Percentiles rank a stretch among this genome's conserved stretches.
These are phyloP conservation scores for Paracoccidioides brasiliensis DNA, from an alignment of 2,329 filamentous ascomycete genomes.

Conservation along the genomic window DNA sequence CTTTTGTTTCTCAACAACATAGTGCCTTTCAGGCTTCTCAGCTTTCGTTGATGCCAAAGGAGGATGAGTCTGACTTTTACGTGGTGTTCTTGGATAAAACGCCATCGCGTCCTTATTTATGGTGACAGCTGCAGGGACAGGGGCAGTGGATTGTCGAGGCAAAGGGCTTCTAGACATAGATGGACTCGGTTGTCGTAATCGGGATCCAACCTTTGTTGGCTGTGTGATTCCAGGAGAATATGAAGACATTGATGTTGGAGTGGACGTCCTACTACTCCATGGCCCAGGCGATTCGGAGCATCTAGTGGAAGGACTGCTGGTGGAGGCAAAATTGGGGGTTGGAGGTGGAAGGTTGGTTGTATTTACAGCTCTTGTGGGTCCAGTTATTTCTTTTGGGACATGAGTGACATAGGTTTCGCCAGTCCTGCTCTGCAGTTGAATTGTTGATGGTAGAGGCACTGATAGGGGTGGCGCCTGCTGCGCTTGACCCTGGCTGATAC, in stretches of 20 bases:
- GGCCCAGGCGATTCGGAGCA: slow-evolving; percentile 35
- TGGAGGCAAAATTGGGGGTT: slow-evolving; percentile 25
- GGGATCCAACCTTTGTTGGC: slow-evolving; percentile 25
- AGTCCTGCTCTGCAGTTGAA: slow-evolving; percentile 9
- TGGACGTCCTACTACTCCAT: slow-evolving; percentile 35
- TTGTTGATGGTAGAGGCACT: slow-evolving; percentile 9
- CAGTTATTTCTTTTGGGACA: slow-evolving; percentile 25
- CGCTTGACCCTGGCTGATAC: neutral
- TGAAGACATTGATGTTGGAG: slow-evolving; percentile 38
- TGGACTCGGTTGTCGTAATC: slow-evolving; percentile 24
- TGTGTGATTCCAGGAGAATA: slow-evolving; percentile 35
- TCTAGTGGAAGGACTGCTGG: slow-evolving; percentile 34
- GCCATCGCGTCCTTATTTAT: neutral
- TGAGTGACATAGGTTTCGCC: slow-evolving; percentile 12
- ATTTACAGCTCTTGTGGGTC: slow-evolving; percentile 24
- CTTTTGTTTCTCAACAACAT: neutral
- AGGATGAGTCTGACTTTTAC: slow-evolving; percentile 3
- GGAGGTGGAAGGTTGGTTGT: slow-evolving; percentile 26
- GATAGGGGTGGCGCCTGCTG: slow-evolving; percentile 7
- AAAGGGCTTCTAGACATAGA: slow-evolving; percentile 25
- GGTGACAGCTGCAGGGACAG: slow-evolving; percentile 5
- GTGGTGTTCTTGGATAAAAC: neutral
- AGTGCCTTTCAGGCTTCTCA: neutral
- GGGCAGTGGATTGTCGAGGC: slow-evolving; percentile 8
- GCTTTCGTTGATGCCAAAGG: neutral